Percentiles rank a stretch among this genome's conserved stretches.
Evolutionary conservation across 257 asterid genomes (phyloP).

Genomic region (Sherardia arvensis): DNA sequence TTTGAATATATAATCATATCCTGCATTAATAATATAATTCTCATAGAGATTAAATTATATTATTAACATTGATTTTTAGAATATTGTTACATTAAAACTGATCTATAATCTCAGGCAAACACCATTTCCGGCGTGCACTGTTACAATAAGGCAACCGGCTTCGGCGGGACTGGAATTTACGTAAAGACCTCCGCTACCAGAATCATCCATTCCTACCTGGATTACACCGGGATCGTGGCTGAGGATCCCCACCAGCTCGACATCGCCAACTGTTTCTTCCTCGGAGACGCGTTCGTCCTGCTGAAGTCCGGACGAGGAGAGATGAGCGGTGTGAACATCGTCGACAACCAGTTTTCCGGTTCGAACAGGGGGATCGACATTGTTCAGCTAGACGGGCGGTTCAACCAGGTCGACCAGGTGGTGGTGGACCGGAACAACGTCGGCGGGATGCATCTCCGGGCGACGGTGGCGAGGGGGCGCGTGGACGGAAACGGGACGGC

Average conservation of each 20-base stretch:
- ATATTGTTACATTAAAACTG: too few species aligned
- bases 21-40: too few species aligned
- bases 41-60: too few species aligned
- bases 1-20: too few species aligned
- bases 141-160: slow-evolving; percentile 77
- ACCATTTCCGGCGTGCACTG: slow-evolving; percentile 64
- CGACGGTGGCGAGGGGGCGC: slow-evolving; percentile 49
- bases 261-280: slow-evolving; percentile 58
- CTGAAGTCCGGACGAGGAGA: slow-evolving; percentile 57
- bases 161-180: slow-evolving; percentile 76
- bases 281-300: slow-evolving; percentile 58
- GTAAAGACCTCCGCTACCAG: slow-evolving; percentile 55
- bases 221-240: slow-evolving; percentile 73
- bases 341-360: slow-evolving; percentile 73
- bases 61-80: too few species aligned
- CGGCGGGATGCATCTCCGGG: slow-evolving; percentile 53
- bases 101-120: too few species aligned
- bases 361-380: slow-evolving; percentile 42
- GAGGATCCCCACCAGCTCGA: slow-evolving; percentile 90
- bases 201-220: slow-evolving; percentile 62
- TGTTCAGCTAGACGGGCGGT: slow-evolving; percentile 51
- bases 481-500: slow-evolving; percentile 42
- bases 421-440: slow-evolving; percentile 49
- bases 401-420: slow-evolving; percentile 52
- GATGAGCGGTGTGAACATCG: slow-evolving; percentile 51